Base-by-base conservation (phyloP, 441 rosid genomes). In the Mallotus japonicus region DNA sequence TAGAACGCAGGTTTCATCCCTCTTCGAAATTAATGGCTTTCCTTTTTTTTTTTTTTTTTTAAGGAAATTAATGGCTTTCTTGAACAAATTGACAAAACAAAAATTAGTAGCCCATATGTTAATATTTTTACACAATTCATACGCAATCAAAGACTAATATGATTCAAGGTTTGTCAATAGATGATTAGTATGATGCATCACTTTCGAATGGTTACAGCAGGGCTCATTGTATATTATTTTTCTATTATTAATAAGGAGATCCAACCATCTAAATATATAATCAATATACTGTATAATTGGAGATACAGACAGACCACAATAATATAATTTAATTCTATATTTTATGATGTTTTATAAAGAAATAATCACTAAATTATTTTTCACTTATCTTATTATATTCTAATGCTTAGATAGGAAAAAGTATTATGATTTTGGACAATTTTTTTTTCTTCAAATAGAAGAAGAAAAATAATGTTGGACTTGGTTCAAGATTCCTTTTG, bases 401-500 rank as follows among this genome's bases (percentile, higher is more conserved):
- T 28, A 2, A 28, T 28, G 3, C 32, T 49, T 49, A 49, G 51
- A 49, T 14, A 49, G 13, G 53, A 12, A 49, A 8, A 5, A 49
- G 3, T 8, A 2, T 12, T 8, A 28, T 28, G 32, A 28, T 28
- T 28, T 28, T 28, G 32, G 32, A 28, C 32, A 24, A 0, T 24
- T 7, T 57, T 8, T 20, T 58, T 60, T 3, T 8, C 46, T 42
- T 42, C 32, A 28, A 42, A 42, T 2, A 1, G 14, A 63, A 63
- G 15, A 44, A 40, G 32, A 28, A 28, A 10, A 6, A 13, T 13
- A 4, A 9, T 22, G 4, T 13, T 62, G 42, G 77, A 77, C 72
- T 56, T 12, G 34, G 75, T 65, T 78, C 4, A 65, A 59, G 51
- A 53, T 70, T 56, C 61, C 15, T 20, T 56, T 55, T 42, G 32